Base-by-base conservation (phyloP, 73 alveolate genomes). In the Breviolum minutum region DNA sequence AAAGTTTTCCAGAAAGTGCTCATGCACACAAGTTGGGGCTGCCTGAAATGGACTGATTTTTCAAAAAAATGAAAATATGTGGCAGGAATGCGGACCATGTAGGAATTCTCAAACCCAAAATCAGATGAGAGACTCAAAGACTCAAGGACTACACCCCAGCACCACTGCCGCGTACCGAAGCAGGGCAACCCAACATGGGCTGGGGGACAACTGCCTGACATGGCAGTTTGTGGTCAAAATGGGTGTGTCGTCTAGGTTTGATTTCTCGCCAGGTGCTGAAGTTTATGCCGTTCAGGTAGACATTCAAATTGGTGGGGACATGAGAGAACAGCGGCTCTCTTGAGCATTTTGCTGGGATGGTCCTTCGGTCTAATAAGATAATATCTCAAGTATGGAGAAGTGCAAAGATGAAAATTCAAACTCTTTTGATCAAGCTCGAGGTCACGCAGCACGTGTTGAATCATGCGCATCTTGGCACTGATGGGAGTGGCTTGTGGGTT, bases 121-220 rank as follows among this genome's bases (percentile, higher is more conserved):
- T 40, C 5, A 40, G 54, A 40, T 40, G 54, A 40, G 54, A 40
- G 54, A 40, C 60, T 48, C n/a, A 11, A 71, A 71, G 85, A 26
- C 80, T 29, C 63, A 27, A 80, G 88, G 88, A 80, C 86, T 77
- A 77, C 54, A 48, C 88, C 30, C 88, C 88, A 32, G 88, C 88
- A 80, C 88, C 88, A 13, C 68, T 80, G 88, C 86, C 86, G 32
- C 88, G 88, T 63, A 80, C 88, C 54, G 88, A 80, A 80, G 88
- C 66, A 24, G 5, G 69, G 88, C 27, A 24, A n/a, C 86, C 86
- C 61, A 22, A 13, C 48, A 77, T 22, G 81, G 26, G 81, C 10
- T 17, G 81, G 81, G 26, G 13, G 26, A 29, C 82, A 5, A 7
- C 54, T 73, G 48, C 32, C 82, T 71, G 4, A 71, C 27, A 71